These are phyloP conservation scores for Glaciozyma martinii DNA, from an alignment of 768 basidiomycete genomes.

Conservation along the genomic window DNA sequence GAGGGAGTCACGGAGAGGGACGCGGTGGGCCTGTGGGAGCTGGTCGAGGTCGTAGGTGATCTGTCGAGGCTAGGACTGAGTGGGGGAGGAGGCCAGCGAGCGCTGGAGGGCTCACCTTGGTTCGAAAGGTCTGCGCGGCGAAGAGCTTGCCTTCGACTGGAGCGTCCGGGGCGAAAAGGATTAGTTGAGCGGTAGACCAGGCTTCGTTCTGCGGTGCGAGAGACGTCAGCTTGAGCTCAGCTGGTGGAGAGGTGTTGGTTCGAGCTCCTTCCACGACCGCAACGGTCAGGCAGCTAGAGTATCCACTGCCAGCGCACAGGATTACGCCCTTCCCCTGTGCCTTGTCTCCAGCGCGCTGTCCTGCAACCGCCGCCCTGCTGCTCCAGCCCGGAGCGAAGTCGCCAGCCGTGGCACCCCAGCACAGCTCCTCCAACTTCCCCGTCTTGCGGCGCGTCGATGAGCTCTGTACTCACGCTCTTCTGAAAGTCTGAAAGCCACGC, in stretches of 20 bases:
- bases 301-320: no score
- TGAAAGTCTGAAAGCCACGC: constrained; percentile 97
- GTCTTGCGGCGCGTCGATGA: constrained; percentile 22
- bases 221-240: neutral
- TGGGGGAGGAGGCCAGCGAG: constrained; percentile 26
- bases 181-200: constrained; percentile 88
- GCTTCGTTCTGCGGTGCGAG: constrained; percentile 66
- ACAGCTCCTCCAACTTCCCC: neutral
- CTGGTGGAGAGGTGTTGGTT: neutral
- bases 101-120: constrained; percentile 57
- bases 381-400: neutral
- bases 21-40: constrained; percentile 61
- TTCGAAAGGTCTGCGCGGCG: constrained; percentile 90
- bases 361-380: neutral
- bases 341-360: neutral
- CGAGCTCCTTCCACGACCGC: neutral
- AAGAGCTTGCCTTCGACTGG: constrained; percentile 77
- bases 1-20: constrained; percentile 79
- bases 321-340: neutral
- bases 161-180: constrained; percentile 70
- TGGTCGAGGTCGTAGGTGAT: constrained; percentile 91
- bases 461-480: constrained; percentile 70
- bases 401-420: neutral
- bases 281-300: neutral
- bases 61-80: constrained; percentile 43